Evolutionary conservation across 75 land plant genomes (phyloP).

Genomic region (Selaginella moellendorffii): DNA sequence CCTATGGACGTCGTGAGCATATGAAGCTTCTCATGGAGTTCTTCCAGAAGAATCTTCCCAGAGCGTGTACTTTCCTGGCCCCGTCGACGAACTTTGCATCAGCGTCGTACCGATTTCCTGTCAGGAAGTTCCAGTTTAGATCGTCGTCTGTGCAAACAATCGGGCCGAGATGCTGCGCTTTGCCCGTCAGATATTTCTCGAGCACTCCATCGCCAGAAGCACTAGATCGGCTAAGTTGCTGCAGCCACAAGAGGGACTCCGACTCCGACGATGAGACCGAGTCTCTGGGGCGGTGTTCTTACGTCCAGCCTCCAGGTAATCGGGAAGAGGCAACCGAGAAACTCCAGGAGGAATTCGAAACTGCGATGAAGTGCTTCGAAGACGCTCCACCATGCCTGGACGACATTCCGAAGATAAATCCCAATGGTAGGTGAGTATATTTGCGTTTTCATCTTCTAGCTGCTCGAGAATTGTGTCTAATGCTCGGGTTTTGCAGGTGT

Average conservation of each 20-base stretch:
- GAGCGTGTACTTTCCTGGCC: no score
- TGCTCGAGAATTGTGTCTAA: neutral
- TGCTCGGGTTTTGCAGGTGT: slow-evolving; percentile 38
- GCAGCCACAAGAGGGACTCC: no score
- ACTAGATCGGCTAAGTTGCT: no score
- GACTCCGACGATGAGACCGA: neutral
- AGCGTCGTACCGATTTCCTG: neutral
- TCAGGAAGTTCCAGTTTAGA: neutral
- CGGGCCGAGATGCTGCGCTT: no score
- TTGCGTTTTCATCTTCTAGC: neutral
- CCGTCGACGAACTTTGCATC: no score
- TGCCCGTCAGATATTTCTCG: neutral
- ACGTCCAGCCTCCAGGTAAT: neutral
- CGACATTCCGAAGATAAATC: slow-evolving; percentile 65
- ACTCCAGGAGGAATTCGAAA: slow-evolving; percentile 33
- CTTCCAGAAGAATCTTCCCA: no score
- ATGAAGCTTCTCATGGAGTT: no score
- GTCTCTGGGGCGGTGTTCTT: neutral
- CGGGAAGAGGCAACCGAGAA: neutral
- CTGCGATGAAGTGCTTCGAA: slow-evolving; percentile 35
- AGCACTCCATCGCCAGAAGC: neutral
- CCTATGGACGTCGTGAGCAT: no score
- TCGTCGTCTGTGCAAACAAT: no score
- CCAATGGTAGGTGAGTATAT: slow-evolving; percentile 39
- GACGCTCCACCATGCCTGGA: slow-evolving; percentile 44